Evolutionary conservation across 176 grass and related monocot genomes (phyloP).

Genomic region (Olyra latifolia): DNA sequence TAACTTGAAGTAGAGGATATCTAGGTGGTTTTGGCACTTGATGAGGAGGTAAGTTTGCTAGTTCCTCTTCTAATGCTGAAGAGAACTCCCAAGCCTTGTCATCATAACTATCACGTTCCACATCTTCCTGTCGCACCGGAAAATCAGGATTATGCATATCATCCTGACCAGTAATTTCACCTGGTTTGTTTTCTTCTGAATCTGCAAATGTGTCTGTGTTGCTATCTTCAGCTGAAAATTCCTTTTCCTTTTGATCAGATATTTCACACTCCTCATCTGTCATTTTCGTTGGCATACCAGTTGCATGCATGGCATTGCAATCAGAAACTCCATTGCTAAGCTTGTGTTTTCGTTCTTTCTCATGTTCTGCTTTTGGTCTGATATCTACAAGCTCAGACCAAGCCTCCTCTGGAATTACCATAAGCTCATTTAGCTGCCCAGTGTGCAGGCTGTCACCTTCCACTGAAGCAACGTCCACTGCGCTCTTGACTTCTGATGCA

Average conservation of each 20-base stretch:
- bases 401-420: slow-evolving; percentile 47
- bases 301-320: background rate
- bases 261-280: background rate
- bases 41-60: slow-evolving; percentile 30
- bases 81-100: slow-evolving; percentile 26
- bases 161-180: slow-evolving; percentile 1
- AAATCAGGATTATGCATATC: slow-evolving; percentile 8
- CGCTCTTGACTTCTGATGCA: slow-evolving; percentile 13
- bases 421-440: slow-evolving; percentile 34
- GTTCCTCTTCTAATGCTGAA: slow-evolving; percentile 43
- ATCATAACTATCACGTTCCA: background rate
- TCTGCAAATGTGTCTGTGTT: slow-evolving; percentile 21
- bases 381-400: slow-evolving; percentile 49
- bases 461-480: slow-evolving; percentile 11
- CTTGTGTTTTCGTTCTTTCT: slow-evolving; percentile 29
- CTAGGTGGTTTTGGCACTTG: slow-evolving; percentile 44
- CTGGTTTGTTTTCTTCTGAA: slow-evolving; percentile 37
- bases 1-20: slow-evolving; percentile 67
- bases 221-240: slow-evolving; percentile 5
- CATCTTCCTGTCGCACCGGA: background rate
- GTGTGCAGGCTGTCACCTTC: slow-evolving; percentile 27
- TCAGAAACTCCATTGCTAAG: slow-evolving; percentile 6
- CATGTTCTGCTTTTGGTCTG: slow-evolving; percentile 35
- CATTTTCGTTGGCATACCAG: slow-evolving; percentile 24
- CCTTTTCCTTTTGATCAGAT: slow-evolving; percentile 8